These are phyloP conservation scores for Solanum paucissectum DNA, from an alignment of 257 asterid species.

Conservation along the genomic window DNA sequence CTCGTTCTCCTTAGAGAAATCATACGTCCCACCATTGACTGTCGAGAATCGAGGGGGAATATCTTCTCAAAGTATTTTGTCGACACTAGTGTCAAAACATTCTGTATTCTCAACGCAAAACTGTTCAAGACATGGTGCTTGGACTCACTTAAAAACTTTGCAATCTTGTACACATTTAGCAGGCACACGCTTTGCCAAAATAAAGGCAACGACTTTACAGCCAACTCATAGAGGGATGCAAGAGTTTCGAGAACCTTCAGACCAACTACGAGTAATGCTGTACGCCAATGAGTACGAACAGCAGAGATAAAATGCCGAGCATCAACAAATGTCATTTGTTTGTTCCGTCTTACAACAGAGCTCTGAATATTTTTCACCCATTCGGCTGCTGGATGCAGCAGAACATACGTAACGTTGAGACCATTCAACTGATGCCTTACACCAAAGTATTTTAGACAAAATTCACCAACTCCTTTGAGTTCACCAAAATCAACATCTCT, in stretches of 20 bases:
- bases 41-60: slow-evolving; percentile 32
- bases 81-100: slow-evolving; percentile 7
- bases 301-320: slow-evolving; percentile 27
- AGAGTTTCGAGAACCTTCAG: slow-evolving; percentile 32
- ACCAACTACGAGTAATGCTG: slow-evolving; percentile 32
- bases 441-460: slow-evolving; percentile 47
- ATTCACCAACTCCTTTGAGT: slow-evolving; percentile 4
- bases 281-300: slow-evolving; percentile 25
- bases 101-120: neutral
- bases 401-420: neutral
- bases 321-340: slow-evolving; percentile 7
- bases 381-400: slow-evolving; percentile 37
- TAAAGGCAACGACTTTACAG: neutral
- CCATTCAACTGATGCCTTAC: slow-evolving; percentile 17
- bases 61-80: slow-evolving; percentile 20
- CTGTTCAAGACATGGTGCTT: neutral
- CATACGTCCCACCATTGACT: slow-evolving; percentile 20
- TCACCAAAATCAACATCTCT: neutral
- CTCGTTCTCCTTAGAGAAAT: slow-evolving; percentile 23
- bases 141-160: slow-evolving; percentile 15
- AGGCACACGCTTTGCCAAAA: slow-evolving; percentile 25
- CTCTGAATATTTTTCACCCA: slow-evolving; percentile 26
- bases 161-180: slow-evolving; percentile 12
- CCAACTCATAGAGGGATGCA: slow-evolving; percentile 10
- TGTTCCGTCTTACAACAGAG: neutral